Evolutionary conservation across 2,329 filamentous ascomycete species (phyloP), one percentile per base, ranked within the genome.

Genomic region (Xylariaceae sp.): DNA sequence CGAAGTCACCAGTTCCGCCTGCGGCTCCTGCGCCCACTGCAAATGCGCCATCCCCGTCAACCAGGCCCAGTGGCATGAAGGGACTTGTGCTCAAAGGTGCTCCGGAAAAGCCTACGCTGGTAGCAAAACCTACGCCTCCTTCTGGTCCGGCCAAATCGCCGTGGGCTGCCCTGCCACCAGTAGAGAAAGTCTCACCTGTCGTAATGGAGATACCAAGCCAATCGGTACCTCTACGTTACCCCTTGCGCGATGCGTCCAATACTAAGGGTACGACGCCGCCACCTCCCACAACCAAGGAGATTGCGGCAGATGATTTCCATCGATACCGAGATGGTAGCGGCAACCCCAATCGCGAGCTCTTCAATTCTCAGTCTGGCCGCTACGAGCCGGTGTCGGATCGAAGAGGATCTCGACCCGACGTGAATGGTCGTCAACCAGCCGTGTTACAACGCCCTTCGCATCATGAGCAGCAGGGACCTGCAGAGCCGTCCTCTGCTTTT

Each of bases 321-420:
- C 81, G 85, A 32, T 95, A 89, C 85, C 81, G 87, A 61, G 90
- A 96, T 54, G 80, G 84, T 5, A 75, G 77, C 33, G 65, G 74
- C 1, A 75, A 80, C 48, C 75, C 78, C 11, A 84, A 82, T 54
- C 78, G 88, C 49, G 91, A 97, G 67, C 75, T 97, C 0, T 97
- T 85, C 72, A 96, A 97, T 66, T 95, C 92, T n/a, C 87, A 95
- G 48, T 96, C 90, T 47, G 92, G 92, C 15, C 86, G 90, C 44
- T 95, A 96, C 60, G 92, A 97, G 65, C 90, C 91, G 14, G 92
- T 91, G 3, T 75, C 80, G 45, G 90, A 96, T 54, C 85, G 90
- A 35, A 83, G 89, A 56, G 82, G 81, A 15, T 83, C 86, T 30
- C 82, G 87, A 45, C 80, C 83, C 48, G 88, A 94, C 46, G 70